A percentile compares a stretch with the other conserved stretches of the same genome.
These are phyloP conservation scores for Protomyces inouyei DNA, from an alignment of 1,139 yeast genomes.

Conservation along the genomic window DNA sequence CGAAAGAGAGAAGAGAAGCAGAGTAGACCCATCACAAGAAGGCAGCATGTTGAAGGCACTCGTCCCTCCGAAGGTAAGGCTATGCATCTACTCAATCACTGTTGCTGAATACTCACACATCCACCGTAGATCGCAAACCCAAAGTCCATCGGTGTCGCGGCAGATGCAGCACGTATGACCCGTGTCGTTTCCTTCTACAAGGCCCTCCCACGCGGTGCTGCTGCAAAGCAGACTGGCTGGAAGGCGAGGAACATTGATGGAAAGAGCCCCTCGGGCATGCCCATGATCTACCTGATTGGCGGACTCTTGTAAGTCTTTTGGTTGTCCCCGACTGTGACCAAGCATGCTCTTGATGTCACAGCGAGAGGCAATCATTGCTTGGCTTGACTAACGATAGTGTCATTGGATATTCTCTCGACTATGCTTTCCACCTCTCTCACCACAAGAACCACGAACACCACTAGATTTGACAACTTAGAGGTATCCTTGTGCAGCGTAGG, in stretches of 20 bases:
- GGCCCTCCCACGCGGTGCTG: constrained; percentile 91
- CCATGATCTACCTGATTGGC: constrained; percentile 43
- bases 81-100: neutral
- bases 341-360: no score
- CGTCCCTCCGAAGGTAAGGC: constrained; percentile 20
- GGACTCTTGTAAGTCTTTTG: constrained; percentile 16
- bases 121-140: constrained; percentile 15
- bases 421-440: constrained; percentile 26
- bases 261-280: constrained; percentile 65
- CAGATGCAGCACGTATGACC: constrained; percentile 94
- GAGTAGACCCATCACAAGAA: neutral
- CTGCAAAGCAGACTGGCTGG: constrained; percentile 51
- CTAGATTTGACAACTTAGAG: neutral
- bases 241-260: constrained; percentile 65
- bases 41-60: constrained; percentile 23
- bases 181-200: constrained; percentile 94
- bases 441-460: constrained; percentile 27
- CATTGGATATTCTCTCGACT: constrained; percentile 25
- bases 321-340: no score
- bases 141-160: constrained; percentile 87
- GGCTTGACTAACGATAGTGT: neutral
- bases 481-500: neutral
- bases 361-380: no score
- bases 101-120: constrained; percentile 2
- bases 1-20: neutral